Base-by-base conservation (phyloP, 805 yeast species). In the Myxozyma neglecta region DNA sequence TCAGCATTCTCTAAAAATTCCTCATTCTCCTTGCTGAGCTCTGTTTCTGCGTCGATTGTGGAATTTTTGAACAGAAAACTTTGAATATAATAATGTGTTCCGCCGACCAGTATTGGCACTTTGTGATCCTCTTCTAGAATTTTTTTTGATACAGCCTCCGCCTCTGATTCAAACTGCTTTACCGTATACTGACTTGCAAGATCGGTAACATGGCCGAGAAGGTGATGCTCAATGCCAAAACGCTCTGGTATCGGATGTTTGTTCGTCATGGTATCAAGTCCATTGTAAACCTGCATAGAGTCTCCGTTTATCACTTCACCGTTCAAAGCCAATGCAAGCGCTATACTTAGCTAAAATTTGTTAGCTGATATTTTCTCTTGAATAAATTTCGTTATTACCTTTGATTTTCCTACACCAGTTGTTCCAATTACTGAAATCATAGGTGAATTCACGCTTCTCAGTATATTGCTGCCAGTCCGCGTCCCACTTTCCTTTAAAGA, bases 281-380 rank as follows among this genome's bases (percentile, higher is more conserved):
- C 86, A 44, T 78, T 75, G 74, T 94, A 94, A 79, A 94, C 88
- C 74, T 94, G 99, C 97, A 94, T 92, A 0, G 98, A 90, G 72
- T 94, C 99, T 0, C 96, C 97, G 74, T 94, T 94, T 65, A 94
- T 88, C 65, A 94, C 80, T 71, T 94, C 98, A 20, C 98, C 98
- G 70, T 86, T 82, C 56, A 88, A 81, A 34, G 80, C 80, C 67
- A 83, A 80, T 10, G 97, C 97, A 20, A 94, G 73, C 63, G 90
- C 93, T 1, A 90, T 84, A 50, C 90, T 83, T 62, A 89, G 81
- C 80, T 85, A 66, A 44, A 18, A 11, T 14, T 10, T 24, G 37
- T 43, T 32, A 34, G 29, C 16, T 24, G 14, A 14, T 24, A 29
- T 16, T 4, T 45, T 20, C 18, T 5, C 24, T 6, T 16, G 4